phyloP scores from a whole-genome alignment of 164 flowering plant genomes.

The Dillenia turbinata region DNA sequence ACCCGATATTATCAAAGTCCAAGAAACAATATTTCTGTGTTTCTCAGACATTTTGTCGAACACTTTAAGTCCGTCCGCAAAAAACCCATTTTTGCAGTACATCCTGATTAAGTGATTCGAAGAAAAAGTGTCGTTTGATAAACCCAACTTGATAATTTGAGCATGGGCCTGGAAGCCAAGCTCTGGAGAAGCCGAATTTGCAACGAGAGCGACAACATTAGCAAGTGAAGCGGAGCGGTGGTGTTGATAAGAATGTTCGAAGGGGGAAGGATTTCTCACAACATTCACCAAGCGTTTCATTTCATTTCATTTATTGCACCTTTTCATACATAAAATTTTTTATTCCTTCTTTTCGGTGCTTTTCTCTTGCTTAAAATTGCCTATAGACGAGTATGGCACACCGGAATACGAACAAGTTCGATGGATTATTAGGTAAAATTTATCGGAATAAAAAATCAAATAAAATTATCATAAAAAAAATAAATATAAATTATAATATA shows the following conservation, averaged over 20 bases:
- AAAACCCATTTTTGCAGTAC: constrained; percentile 31
- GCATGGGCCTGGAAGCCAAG: constrained; percentile 37
- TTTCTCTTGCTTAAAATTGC: too few species aligned
- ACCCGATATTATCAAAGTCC: constrained; percentile 47
- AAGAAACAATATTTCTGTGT: constrained; percentile 42
- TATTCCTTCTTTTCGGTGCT: too few species aligned
- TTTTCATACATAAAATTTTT: too few species aligned
- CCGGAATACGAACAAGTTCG: too few species aligned
- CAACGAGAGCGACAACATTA: constrained; percentile 24
- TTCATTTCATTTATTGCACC: too few species aligned
- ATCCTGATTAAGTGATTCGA: constrained; percentile 37
- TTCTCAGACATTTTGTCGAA: constrained; percentile 43
- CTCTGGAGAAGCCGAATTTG: constrained; percentile 11
- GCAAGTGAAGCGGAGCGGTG: constrained; percentile 8
- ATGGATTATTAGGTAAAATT: too few species aligned
- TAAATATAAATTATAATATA: too few species aligned
- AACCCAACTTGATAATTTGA: constrained; percentile 33
- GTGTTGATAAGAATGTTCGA: not conserved
- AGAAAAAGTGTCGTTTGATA: constrained; percentile 17
- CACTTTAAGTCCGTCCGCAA: constrained; percentile 29
- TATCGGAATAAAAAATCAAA: too few species aligned
- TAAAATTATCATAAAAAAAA: too few species aligned
- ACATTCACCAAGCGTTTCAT: too few species aligned
- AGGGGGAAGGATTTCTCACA: not conserved
- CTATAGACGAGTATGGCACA: too few species aligned